Evolutionary conservation across 2,329 filamentous ascomycete species (phyloP).

Genomic region (Bipolaris sorokiniana): DNA sequence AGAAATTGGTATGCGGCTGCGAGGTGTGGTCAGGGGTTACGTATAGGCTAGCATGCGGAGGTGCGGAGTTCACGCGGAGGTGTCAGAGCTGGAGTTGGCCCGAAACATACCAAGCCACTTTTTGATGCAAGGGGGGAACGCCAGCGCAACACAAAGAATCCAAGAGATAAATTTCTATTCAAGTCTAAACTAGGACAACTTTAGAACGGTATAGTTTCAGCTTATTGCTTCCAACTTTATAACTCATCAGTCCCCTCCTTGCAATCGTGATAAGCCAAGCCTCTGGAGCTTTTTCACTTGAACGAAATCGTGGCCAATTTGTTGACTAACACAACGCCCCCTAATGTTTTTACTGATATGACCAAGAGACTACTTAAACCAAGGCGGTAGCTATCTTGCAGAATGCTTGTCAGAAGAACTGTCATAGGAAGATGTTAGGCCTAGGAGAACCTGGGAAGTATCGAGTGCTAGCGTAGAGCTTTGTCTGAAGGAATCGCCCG

Average conservation of each 20-base stretch:
- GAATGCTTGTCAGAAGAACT: background rate
- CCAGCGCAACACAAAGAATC: conserved; percentile 34
- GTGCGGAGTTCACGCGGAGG: conserved; percentile 40
- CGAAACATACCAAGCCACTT: conserved; percentile 39
- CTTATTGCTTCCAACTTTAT: conserved; percentile 3
- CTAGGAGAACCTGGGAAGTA: background rate
- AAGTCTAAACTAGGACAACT: conserved; percentile 24
- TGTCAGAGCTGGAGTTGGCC: conserved; percentile 30
- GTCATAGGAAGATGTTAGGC: conserved; percentile 1
- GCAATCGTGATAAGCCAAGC: background rate
- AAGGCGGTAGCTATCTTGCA: background rate
- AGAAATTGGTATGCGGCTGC: conserved; percentile 3
- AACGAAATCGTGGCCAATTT: conserved; percentile 1
- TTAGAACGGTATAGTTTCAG: conserved; percentile 4
- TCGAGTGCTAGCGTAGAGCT: conserved; percentile 1
- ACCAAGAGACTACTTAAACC: conserved; percentile 1
- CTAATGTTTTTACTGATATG: conserved; percentile 1
- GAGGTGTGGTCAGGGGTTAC: conserved; percentile 9
- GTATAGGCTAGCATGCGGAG: conserved; percentile 6
- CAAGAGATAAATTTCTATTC: conserved; percentile 33
- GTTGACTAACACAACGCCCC: conserved; percentile 1
- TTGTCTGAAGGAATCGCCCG: background rate
- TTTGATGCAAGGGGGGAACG: conserved; percentile 27
- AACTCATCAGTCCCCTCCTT: background rate
- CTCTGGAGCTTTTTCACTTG: background rate